phyloP scores from a whole-genome alignment of 495 filamentous ascomycete genomes.

The Aspergillus homomorphus region DNA sequence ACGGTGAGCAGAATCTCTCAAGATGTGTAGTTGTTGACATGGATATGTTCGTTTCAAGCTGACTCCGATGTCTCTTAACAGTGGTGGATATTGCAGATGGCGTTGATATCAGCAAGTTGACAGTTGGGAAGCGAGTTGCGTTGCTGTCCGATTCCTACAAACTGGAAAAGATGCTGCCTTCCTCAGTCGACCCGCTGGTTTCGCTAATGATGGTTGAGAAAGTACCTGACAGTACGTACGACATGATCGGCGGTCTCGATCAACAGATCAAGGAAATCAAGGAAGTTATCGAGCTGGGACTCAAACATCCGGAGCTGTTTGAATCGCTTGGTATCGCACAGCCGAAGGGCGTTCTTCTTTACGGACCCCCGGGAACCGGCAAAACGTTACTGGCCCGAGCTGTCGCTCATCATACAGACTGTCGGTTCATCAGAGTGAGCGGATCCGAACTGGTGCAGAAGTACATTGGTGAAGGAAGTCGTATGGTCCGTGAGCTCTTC shows the following conservation, averaged over 20 bases:
- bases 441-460: constrained; percentile 98
- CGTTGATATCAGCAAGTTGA: constrained; percentile 94
- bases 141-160: constrained; percentile 95
- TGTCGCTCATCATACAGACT: constrained; percentile 96
- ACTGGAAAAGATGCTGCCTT: constrained; percentile 95
- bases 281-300: constrained; percentile 97
- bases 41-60: constrained; percentile 13
- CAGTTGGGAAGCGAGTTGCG: constrained; percentile 94
- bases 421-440: constrained; percentile 96
- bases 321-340: constrained; percentile 98
- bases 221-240: constrained; percentile 98
- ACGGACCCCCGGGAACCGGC: constrained; percentile 93
- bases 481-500: constrained; percentile 98
- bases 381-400: constrained; percentile 95
- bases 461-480: constrained; percentile 96
- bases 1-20: constrained; percentile 60
- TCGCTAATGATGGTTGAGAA: constrained; percentile 99
- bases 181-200: constrained; percentile 94
- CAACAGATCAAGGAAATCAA: constrained; percentile 99
- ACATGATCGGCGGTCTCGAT: constrained; percentile 99
- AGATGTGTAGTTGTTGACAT: constrained; percentile 2
- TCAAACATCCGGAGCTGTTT: constrained; percentile 98
- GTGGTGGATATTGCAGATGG: constrained; percentile 95
- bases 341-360: constrained; percentile 94
- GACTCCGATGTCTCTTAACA: constrained; percentile 33